Base-by-base conservation (phyloP, 345 rosid genomes). In the Gynandropsis gynandra region DNA sequence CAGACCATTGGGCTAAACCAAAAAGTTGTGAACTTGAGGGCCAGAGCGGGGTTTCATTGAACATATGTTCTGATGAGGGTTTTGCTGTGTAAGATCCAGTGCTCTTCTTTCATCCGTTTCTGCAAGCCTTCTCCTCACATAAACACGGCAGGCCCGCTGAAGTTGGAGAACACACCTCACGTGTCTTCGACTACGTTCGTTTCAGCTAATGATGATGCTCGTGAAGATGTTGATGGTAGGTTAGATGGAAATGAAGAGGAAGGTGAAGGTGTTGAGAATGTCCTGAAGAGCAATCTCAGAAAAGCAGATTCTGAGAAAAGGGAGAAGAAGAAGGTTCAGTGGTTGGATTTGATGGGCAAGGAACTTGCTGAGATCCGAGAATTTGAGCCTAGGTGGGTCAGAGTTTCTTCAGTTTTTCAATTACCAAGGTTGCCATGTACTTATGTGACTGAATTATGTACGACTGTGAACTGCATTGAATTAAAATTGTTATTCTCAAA, bases 271-370 rank as follows among this genome's bases (percentile, higher is more conserved):
- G 15, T 8, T 48, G 71, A 40, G 9, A 58, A 62, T 37, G 58
- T 57, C 47, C 41, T 65, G 67, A 83, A 58, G 68, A 80, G 92
- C 49, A 72, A 76, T 64, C 72, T 87, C 39, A 83, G 41, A 45
- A 81, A 65, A 63, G 56, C 7, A 9, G 43, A 7, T 54, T 59
- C 31, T 8, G 81, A 46, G 45, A 65, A 65, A 56, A 61, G 16
- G 15, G 63, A 55, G 65, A 76, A 68, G 78, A 83, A 81, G 78
- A 77, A 54, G 50, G 93, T 87, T 29, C 93, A 76, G 48, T 87
- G 96, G 96, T 62, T 73, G 70, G 96, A 87, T 75, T 69, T 62
- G 66, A 63, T 70, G 64, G 96, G 93, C 63, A 83, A 81, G 57
- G 85, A 83, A 43, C 77, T 87, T 49, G 81, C 73, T 54, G 77